A percentile compares a stretch with the other conserved stretches of the same genome.
These are phyloP conservation scores for Diplodia seriata DNA, from an alignment of 2,329 filamentous ascomycete species.

Conservation along the genomic window DNA sequence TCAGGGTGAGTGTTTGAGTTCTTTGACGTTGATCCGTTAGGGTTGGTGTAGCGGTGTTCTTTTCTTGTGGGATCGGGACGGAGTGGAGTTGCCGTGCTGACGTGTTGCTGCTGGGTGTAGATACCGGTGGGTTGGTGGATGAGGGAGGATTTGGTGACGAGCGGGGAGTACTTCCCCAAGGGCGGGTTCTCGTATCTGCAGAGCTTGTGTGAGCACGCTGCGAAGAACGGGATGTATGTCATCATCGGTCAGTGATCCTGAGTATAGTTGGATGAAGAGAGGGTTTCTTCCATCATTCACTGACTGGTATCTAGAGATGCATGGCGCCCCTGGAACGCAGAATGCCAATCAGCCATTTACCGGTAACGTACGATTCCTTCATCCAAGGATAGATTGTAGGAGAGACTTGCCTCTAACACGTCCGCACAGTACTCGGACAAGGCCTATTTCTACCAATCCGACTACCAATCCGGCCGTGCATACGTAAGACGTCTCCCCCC, in stretches of 20 bases:
- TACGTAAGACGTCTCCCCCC: slow-evolving; percentile 29
- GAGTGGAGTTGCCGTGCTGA: background rate
- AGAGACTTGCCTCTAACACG: background rate
- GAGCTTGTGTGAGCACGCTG: slow-evolving; percentile 57
- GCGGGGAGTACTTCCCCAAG: slow-evolving; percentile 60
- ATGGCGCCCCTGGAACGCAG: slow-evolving; percentile 61
- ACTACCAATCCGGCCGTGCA: slow-evolving; percentile 64
- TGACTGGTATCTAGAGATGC: slow-evolving; percentile 36
- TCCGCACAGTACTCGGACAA: slow-evolving; percentile 42
- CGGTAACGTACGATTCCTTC: slow-evolving; percentile 45
- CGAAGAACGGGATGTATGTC: slow-evolving; percentile 59
- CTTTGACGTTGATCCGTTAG: too few relatives aligned
- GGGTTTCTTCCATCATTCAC: background rate
- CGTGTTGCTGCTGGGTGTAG: background rate
- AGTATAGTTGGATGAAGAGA: background rate
- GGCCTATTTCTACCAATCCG: slow-evolving; percentile 61
- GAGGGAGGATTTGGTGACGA: slow-evolving; percentile 56
- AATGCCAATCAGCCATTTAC: slow-evolving; percentile 56
- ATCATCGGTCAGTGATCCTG: slow-evolving; percentile 48
- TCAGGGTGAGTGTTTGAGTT: slow-evolving; percentile 44
- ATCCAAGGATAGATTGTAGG: background rate
- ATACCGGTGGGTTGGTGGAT: slow-evolving; percentile 65
- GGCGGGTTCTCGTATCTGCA: slow-evolving; percentile 38
- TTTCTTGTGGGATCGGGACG: background rate
- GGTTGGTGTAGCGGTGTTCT: background rate